Conservation (phyloP, 2,329 filamentous ascomycete genomes). For the Pseudogymnoascus verrucosus region DNA sequence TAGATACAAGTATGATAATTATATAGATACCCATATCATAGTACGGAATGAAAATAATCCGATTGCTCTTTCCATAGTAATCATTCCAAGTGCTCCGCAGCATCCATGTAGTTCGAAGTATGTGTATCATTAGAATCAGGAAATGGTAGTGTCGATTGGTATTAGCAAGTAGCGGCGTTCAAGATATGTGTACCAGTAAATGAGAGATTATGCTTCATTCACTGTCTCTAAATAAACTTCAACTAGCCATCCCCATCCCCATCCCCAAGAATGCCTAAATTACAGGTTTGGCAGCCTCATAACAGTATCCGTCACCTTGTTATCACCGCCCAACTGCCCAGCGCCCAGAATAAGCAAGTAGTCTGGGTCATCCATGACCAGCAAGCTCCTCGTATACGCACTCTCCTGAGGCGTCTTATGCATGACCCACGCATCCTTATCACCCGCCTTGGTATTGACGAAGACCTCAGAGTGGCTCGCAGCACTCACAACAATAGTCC, state of each 20-base stretch:
- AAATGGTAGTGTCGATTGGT: too few species aligned
- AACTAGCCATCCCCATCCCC: neutral
- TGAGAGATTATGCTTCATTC: neutral
- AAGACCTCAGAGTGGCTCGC: constrained; percentile 22
- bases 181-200: too few species aligned
- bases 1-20: neutral
- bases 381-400: constrained; percentile 24
- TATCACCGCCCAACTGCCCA: constrained; percentile 23
- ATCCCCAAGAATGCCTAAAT: neutral
- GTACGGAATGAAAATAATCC: neutral
- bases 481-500: constrained; percentile 25
- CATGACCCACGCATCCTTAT: constrained; percentile 22
- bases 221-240: neutral
- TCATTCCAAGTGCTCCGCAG: neutral
- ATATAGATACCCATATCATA: neutral
- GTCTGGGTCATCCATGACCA: constrained; percentile 21
- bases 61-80: neutral
- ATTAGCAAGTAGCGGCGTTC: too few species aligned
- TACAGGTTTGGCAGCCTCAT: constrained; percentile 12
- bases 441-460: constrained; percentile 24
- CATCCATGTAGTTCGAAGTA: too few species aligned
- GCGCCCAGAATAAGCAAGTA: constrained; percentile 26
- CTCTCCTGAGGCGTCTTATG: constrained; percentile 21
- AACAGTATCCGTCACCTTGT: constrained; percentile 25
- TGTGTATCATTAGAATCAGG: too few species aligned